Conservation (phyloP, 306 rosid species). For the Pyrus bretschneideri region DNA sequence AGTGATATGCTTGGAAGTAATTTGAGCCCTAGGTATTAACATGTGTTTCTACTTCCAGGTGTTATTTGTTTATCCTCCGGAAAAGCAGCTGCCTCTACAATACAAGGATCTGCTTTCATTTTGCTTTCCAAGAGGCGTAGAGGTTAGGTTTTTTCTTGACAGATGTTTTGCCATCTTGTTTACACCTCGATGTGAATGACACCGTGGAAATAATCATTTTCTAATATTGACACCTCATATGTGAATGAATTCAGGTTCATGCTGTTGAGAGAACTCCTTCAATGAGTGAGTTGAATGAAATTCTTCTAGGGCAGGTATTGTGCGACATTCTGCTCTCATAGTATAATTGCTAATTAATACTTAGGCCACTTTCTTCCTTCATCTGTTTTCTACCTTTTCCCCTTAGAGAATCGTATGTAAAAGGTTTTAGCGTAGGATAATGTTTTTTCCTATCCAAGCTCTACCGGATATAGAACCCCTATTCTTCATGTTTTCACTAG, state of each 20-base stretch:
- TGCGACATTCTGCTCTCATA: constrained; percentile 14
- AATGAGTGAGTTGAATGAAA: constrained; percentile 94
- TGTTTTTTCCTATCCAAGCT: no score
- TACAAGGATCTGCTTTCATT: constrained; percentile 86
- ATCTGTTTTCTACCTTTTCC: not conserved
- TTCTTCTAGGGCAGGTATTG: constrained; percentile 89
- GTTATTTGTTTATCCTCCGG: constrained; percentile 88
- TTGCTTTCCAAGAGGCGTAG: constrained; percentile 91
- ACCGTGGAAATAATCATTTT: not conserved
- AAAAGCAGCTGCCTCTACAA: constrained; percentile 72
- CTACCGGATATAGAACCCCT: no score
- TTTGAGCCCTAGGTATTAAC: not conserved
- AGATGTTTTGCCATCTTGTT: not conserved
- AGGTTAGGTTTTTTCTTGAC: constrained; percentile 49
- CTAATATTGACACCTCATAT: not conserved
- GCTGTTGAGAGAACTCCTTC: constrained; percentile 97
- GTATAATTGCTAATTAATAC: not conserved
- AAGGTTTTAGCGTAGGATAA: not conserved
- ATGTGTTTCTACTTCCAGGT: constrained; percentile 38
- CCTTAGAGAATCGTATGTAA: not conserved
- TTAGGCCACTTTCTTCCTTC: not conserved
- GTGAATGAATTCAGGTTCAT: constrained; percentile 56
- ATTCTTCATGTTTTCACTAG: not conserved
- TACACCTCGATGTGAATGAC: constrained; percentile 5
- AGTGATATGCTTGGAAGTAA: not conserved